A percentile compares a stretch with the other conserved stretches of the same genome.
These are phyloP conservation scores for Plenodomus lindquistii DNA, from an alignment of 2,329 filamentous ascomycete genomes.

Conservation along the genomic window DNA sequence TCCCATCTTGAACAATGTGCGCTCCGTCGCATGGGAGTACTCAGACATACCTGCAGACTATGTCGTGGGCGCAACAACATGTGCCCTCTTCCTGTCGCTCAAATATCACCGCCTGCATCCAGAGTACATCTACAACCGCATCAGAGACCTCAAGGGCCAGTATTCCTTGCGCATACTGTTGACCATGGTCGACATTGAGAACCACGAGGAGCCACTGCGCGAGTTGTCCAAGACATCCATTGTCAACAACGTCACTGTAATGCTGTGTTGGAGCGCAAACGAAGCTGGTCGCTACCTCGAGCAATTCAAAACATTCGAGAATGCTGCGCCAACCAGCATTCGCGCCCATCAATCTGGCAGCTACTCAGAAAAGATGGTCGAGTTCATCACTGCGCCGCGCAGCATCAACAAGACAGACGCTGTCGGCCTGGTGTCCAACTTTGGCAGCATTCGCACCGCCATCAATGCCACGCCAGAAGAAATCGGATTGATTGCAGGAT, in stretches of 20 bases:
- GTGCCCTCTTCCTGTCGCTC: conserved; percentile 87
- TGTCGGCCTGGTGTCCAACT: conserved; percentile 84
- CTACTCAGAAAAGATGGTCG: conserved; percentile 84
- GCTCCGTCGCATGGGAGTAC: conserved; percentile 90
- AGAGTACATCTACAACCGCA: conserved; percentile 95
- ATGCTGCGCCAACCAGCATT: conserved; percentile 80
- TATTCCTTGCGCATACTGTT: conserved; percentile 86
- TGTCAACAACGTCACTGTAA: conserved; percentile 88
- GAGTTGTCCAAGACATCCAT: conserved; percentile 91
- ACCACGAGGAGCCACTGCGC: conserved; percentile 86
- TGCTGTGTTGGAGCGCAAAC: conserved; percentile 91
- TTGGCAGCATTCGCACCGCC: conserved; percentile 84
- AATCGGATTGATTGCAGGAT: conserved; percentile 81
- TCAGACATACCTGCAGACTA: conserved; percentile 96
- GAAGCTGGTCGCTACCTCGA: conserved; percentile 95
- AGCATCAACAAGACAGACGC: conserved; percentile 95
- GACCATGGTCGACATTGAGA: conserved; percentile 91
- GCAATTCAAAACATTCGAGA: conserved; percentile 91
- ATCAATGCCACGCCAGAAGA: conserved; percentile 88
- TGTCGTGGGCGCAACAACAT: conserved; percentile 82
- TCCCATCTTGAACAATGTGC: conserved; percentile 81
- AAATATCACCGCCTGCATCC: conserved; percentile 98
- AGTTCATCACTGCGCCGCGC: conserved; percentile 88
- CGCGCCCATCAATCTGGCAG: conserved; percentile 80
- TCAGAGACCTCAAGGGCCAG: conserved; percentile 79